phyloP scores from a whole-genome alignment of 371 early-diverging fungal genomes.

The Apophysomyces ossiformis region DNA sequence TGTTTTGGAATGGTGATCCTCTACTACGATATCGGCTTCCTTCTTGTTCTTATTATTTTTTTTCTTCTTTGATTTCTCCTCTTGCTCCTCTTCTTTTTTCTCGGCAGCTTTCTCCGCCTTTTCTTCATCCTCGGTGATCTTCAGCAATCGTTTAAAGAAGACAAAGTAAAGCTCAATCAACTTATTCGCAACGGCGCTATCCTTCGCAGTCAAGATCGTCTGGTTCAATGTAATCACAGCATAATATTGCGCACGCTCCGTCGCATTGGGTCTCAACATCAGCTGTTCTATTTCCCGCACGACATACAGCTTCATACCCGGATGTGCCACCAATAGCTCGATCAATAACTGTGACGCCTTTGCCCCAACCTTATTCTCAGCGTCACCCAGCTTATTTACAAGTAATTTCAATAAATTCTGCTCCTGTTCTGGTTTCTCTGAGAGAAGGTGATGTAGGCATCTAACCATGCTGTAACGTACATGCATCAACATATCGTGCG shows the following conservation, averaged over 20 bases:
- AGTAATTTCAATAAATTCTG: constrained; percentile 88
- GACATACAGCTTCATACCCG: constrained; percentile 89
- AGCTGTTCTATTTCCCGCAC: constrained; percentile 87
- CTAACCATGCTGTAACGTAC: constrained; percentile 80
- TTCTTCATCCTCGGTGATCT: constrained; percentile 44
- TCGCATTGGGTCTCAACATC: constrained; percentile 71
- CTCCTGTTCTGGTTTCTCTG: constrained; percentile 94
- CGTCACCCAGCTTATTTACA: constrained; percentile 95
- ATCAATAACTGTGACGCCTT: constrained; percentile 81
- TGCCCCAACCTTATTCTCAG: constrained; percentile 85
- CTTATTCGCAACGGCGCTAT: constrained; percentile 77
- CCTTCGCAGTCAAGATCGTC: constrained; percentile 77
- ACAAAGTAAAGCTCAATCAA: constrained; percentile 89
- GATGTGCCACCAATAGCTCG: constrained; percentile 75
- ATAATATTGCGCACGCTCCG: constrained; percentile 85
- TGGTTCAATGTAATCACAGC: constrained; percentile 91
- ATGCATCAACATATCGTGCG: constrained; percentile 85
- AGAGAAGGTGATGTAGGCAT: constrained; percentile 77
- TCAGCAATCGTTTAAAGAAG: constrained; percentile 84
- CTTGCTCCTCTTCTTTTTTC: constrained; percentile 56
- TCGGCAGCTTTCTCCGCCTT: constrained; percentile 36
- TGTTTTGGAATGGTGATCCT: constrained; percentile 79
- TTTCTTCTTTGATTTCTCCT: constrained; percentile 42
- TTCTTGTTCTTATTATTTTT: constrained; percentile 48
- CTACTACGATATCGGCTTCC: constrained; percentile 52